These are phyloP conservation scores for Logfia minima DNA, from an alignment of 129 eudicot species.

Conservation along the genomic window DNA sequence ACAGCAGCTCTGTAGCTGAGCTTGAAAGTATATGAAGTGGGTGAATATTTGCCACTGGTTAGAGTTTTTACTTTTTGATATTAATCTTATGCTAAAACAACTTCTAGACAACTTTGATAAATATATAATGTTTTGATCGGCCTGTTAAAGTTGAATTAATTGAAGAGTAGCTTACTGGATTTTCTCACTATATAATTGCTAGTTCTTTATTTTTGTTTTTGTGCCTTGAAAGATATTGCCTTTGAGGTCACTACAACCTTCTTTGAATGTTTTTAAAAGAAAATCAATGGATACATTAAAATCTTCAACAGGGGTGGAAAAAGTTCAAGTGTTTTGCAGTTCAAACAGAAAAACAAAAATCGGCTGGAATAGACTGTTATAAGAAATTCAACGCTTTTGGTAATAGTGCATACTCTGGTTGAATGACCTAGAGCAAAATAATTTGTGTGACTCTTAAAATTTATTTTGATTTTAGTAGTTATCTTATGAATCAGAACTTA, in stretches of 20 bases:
- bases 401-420: background rate
- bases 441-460: too few species aligned
- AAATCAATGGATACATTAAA: background rate
- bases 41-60: too few species aligned
- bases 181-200: background rate
- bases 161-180: background rate
- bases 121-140: background rate
- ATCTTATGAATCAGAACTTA: background rate
- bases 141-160: background rate
- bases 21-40: too few species aligned
- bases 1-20: too few species aligned
- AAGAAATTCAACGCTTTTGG: background rate
- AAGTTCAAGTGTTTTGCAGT: background rate
- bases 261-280: background rate
- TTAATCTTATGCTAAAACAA: background rate
- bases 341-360: background rate
- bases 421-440: background rate
- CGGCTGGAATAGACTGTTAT: background rate
- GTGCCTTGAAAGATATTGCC: background rate
- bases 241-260: background rate
- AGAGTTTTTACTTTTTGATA: background rate
- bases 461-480: background rate
- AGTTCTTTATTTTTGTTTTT: background rate
- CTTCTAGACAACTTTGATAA: background rate
- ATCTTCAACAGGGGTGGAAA: background rate